Conservation (phyloP, 495 filamentous ascomycete species). For the Lentithecium fluviatile region DNA sequence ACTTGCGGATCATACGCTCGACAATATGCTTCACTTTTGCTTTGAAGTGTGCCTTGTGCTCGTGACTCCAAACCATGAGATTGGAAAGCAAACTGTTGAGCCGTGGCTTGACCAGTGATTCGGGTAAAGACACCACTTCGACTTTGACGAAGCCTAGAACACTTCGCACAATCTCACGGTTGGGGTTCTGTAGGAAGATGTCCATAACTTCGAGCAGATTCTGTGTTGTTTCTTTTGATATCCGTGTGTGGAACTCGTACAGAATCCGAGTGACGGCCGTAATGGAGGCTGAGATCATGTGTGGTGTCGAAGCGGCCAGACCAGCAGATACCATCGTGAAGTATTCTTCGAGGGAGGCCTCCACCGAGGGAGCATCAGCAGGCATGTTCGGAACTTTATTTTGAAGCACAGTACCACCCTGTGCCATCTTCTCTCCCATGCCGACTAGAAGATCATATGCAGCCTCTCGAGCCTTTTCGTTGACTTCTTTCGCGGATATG, state of each 20-base stretch:
- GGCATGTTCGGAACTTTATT: conserved; percentile 83
- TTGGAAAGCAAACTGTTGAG: conserved; percentile 76
- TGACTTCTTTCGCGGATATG: conserved; percentile 92
- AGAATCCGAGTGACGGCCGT: conserved; percentile 88
- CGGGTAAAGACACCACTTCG: conserved; percentile 79
- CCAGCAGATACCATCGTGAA: conserved; percentile 98
- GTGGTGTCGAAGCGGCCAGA: conserved; percentile 83
- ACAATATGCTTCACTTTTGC: conserved; percentile 97
- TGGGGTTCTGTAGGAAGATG: conserved; percentile 89
- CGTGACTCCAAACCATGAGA: conserved; percentile 92
- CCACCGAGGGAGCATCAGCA: conserved; percentile 68
- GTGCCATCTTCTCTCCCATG: conserved; percentile 76
- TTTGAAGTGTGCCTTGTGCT: conserved; percentile 93
- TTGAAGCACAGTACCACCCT: conserved; percentile 76
- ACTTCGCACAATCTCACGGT: conserved; percentile 90
- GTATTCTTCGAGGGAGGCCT: conserved; percentile 85
- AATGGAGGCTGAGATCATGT: conserved; percentile 93
- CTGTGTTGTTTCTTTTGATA: conserved; percentile 58
- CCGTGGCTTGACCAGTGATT: conserved; percentile 68
- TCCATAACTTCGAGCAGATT: conserved; percentile 91
- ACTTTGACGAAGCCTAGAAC: conserved; percentile 97
- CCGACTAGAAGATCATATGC: conserved; percentile 89
- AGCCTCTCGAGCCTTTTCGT: conserved; percentile 83
- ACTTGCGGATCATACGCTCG: conserved; percentile 86
- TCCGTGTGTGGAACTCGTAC: conserved; percentile 71